Evolutionary conservation across 306 rosid genomes (phyloP).

Genomic region (Malus orientalis): DNA sequence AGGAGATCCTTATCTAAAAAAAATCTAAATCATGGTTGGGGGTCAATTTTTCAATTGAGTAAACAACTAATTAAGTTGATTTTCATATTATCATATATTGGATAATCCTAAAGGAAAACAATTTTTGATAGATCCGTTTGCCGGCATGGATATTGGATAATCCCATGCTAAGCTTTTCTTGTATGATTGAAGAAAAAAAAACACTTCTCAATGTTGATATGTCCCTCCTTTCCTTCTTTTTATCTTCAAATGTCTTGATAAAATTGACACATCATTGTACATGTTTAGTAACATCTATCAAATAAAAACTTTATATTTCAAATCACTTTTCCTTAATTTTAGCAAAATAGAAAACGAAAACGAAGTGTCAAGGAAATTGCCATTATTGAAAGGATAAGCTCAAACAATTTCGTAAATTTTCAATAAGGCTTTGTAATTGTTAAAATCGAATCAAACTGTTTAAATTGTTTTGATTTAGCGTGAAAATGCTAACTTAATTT

Average conservation of each 20-base stretch:
- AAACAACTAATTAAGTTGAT: background rate
- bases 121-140: background rate
- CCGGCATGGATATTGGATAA: background rate
- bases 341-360: background rate
- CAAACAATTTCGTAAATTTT: background rate
- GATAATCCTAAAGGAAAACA: background rate
- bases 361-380: background rate
- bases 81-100: background rate
- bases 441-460: no score
- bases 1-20: background rate
- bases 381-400: background rate
- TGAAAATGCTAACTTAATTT: no score
- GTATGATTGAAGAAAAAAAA: background rate
- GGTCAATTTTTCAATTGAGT: background rate
- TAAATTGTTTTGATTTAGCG: background rate
- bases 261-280: background rate
- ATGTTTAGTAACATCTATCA: background rate
- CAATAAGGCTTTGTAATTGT: no score
- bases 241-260: background rate
- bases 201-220: no score
- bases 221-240: no score
- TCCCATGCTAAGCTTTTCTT: background rate
- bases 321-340: background rate
- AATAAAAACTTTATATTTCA: background rate
- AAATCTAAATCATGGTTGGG: background rate